phyloP scores from a whole-genome alignment of 306 rosid genomes.

The Astragalus glycyphyllos region DNA sequence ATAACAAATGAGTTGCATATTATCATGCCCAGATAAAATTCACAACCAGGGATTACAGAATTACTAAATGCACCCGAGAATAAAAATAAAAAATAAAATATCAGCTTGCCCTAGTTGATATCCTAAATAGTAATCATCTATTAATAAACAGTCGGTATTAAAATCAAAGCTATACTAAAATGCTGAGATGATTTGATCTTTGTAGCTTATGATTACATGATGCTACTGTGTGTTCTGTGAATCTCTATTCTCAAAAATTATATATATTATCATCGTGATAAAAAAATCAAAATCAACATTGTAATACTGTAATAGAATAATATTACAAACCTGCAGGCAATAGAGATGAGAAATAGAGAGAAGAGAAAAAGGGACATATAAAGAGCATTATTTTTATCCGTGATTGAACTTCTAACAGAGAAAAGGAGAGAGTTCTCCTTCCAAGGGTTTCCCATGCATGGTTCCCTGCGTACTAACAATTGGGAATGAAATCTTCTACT shows the following conservation, averaged over 20 bases:
- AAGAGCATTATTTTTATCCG: not conserved
- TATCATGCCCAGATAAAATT: conserved; percentile 8
- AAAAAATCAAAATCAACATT: not conserved
- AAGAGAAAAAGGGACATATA: not conserved
- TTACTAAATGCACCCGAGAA: not conserved
- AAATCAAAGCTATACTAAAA: conserved; percentile 8
- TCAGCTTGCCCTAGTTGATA: conserved; percentile 14
- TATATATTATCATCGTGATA: not conserved
- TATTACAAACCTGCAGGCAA: not conserved
- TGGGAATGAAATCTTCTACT: not conserved
- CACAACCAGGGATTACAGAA: conserved; percentile 5
- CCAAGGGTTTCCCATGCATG: not conserved
- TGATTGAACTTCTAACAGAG: not conserved
- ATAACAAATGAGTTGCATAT: conserved; percentile 5
- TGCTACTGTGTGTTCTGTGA: not conserved
- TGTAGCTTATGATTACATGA: not conserved
- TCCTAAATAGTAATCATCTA: not conserved
- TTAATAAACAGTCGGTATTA: not conserved
- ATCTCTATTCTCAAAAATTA: conserved; percentile 10
- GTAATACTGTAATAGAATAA: not conserved
- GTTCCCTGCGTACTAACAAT: not conserved
- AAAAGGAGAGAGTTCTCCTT: not conserved
- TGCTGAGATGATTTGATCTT: not conserved
- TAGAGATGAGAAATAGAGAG: not conserved
- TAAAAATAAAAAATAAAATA: not conserved